A percentile compares a stretch with the other conserved stretches of the same genome.
These are phyloP conservation scores for Dendrobium nobile DNA, from an alignment of 106 monocot species.

Conservation along the genomic window DNA sequence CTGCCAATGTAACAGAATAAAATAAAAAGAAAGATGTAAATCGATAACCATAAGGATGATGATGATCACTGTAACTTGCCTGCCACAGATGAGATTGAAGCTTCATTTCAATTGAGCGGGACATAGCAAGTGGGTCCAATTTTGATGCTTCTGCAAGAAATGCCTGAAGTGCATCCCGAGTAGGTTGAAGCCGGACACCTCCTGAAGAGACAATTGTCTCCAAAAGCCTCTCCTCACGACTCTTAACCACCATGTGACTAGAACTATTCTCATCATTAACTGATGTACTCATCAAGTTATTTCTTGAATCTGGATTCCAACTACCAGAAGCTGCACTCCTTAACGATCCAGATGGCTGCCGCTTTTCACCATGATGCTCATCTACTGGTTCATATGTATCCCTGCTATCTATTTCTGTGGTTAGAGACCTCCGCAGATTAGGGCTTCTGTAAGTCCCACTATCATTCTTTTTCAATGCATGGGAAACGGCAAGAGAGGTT, in stretches of 20 bases:
- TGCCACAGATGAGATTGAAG: constrained; percentile 94
- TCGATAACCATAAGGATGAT: neutral
- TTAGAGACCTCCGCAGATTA: constrained; percentile 74
- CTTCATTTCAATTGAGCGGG: constrained; percentile 70
- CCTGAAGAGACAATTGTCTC: constrained; percentile 92
- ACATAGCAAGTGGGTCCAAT: constrained; percentile 67
- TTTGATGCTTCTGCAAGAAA: constrained; percentile 70
- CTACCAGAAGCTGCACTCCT: constrained; percentile 31
- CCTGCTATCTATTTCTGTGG: constrained; percentile 46
- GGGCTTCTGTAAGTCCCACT: constrained; percentile 77
- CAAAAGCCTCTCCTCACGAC: constrained; percentile 82
- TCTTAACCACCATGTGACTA: constrained; percentile 44
- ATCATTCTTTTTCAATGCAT: constrained; percentile 67
- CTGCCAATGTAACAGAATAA: neutral
- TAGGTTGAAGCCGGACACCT: constrained; percentile 89
- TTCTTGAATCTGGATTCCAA: constrained; percentile 47
- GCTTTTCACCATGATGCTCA: constrained; percentile 27
- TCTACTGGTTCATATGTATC: constrained; percentile 48
- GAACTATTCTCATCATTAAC: constrained; percentile 37
- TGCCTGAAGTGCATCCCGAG: constrained; percentile 84
- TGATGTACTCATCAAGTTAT: constrained; percentile 12
- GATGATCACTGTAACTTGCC: constrained; percentile 29
- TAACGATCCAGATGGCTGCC: constrained; percentile 34
- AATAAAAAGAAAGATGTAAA: neutral
- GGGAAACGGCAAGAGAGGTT: constrained; percentile 64